Evolutionary conservation across 192 early-diverging fungal species (phyloP).

Genomic region (Rhizoclosmatium sp.): DNA sequence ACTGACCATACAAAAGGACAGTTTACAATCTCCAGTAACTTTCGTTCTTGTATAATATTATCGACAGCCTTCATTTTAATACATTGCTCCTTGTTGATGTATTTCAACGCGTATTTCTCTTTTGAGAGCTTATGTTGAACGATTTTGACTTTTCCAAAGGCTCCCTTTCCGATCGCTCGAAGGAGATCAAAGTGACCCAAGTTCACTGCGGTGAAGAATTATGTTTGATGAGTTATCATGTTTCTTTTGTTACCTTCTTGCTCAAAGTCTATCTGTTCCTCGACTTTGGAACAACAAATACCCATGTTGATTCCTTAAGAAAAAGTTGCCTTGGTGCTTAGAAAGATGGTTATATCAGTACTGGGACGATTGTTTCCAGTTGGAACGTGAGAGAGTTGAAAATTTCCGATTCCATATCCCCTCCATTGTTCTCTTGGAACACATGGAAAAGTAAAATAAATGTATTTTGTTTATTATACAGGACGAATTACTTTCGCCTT

Average conservation of each 20-base stretch:
- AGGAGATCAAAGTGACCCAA: conserved; percentile 89
- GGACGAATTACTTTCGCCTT: too few relatives aligned
- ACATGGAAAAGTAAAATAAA: too few relatives aligned
- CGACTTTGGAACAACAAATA: conserved; percentile 7
- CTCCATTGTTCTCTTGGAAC: too few relatives aligned
- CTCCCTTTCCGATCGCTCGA: conserved; percentile 90
- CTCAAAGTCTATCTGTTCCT: background rate
- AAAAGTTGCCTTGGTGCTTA: background rate
- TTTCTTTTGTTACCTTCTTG: conserved; percentile 4
- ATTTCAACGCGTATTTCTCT: conserved; percentile 89
- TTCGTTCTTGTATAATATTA: conserved; percentile 91
- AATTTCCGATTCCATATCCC: too few relatives aligned
- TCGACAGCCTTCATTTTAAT: conserved; percentile 81
- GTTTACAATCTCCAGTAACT: conserved; percentile 83
- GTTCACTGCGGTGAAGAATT: conserved; percentile 60
- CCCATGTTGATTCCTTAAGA: background rate
- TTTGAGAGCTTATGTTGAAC: conserved; percentile 85
- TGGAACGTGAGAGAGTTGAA: too few relatives aligned
- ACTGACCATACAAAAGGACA: conserved; percentile 77
- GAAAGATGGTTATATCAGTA: background rate
- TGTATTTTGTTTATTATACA: too few relatives aligned
- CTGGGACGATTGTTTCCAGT: too few relatives aligned
- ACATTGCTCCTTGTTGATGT: conserved; percentile 94
- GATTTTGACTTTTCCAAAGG: conserved; percentile 94
- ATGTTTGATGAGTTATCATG: background rate